A percentile compares a stretch with the other conserved stretches of the same genome.
These are phyloP conservation scores for Hibiscus mutabilis DNA, from an alignment of 345 rosid species.

Conservation along the genomic window DNA sequence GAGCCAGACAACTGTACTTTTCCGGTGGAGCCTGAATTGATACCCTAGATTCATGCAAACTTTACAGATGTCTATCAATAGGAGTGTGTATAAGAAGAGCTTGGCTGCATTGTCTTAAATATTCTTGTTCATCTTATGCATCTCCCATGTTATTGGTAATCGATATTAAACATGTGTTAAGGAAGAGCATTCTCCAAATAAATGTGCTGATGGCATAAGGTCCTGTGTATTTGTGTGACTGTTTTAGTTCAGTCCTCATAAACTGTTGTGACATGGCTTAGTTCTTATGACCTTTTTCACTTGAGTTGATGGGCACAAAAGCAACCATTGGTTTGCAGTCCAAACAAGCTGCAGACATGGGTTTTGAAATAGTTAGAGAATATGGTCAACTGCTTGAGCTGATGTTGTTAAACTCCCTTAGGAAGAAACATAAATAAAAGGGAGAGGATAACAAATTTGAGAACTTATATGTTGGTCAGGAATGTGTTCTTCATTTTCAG, in stretches of 20 bases:
- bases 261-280: not conserved
- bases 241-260: not conserved
- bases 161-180: not conserved
- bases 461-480: not conserved
- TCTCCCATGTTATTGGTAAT: not conserved
- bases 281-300: not conserved
- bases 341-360: not conserved
- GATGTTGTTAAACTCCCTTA: not conserved
- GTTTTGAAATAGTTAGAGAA: not conserved
- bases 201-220: not conserved
- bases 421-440: constrained; percentile 2
- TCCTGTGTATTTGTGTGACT: not conserved
- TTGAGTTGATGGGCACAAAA: not conserved
- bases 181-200: not conserved
- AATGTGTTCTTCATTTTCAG: not conserved
- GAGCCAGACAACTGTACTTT: not conserved
- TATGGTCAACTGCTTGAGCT: not conserved
- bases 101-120: not conserved
- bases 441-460: not conserved
- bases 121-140: not conserved
- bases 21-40: not conserved
- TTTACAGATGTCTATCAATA: too few relatives aligned
- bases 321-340: not conserved
- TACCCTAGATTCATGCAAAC: not conserved
- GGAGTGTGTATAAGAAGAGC: not conserved